Evolutionary conservation across 1,139 yeast genomes (phyloP).

Genomic region (Sugiyamaella sp.): DNA sequence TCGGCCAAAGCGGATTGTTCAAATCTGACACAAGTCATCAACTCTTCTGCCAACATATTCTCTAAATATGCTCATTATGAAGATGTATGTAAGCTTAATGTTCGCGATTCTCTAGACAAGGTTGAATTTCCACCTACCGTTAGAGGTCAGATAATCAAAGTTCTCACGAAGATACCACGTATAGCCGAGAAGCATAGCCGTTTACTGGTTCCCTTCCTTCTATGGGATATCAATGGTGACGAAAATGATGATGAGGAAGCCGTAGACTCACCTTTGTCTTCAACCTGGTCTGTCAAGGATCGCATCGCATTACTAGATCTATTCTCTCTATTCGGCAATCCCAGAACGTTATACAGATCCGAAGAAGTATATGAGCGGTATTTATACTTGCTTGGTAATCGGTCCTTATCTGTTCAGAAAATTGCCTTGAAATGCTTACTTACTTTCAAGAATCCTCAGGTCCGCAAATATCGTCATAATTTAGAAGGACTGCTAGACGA

Average conservation of each 20-base stretch:
- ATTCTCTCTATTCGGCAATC: slow-evolving; percentile 65
- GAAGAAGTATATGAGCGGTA: slow-evolving; percentile 58
- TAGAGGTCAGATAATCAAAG: slow-evolving; percentile 31
- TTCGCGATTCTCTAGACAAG: slow-evolving; percentile 6
- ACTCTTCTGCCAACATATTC: background rate
- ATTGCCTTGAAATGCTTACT: slow-evolving; percentile 73
- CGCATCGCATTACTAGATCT: slow-evolving; percentile 61
- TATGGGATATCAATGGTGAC: slow-evolving; percentile 41
- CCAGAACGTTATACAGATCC: slow-evolving; percentile 56
- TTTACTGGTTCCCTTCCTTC: slow-evolving; percentile 53
- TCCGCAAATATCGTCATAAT: slow-evolving; percentile 72
- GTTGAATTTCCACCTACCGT: slow-evolving; percentile 9
- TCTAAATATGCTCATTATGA: slow-evolving; percentile 11
- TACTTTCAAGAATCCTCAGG: slow-evolving; percentile 59
- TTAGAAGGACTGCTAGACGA: slow-evolving; percentile 79
- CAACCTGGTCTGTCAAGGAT: slow-evolving; percentile 63
- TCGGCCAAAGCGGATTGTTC: slow-evolving; percentile 9
- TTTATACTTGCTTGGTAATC: slow-evolving; percentile 62
- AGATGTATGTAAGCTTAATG: slow-evolving; percentile 6
- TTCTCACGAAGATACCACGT: slow-evolving; percentile 58
- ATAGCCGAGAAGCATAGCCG: slow-evolving; percentile 67
- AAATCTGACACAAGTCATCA: slow-evolving; percentile 13
- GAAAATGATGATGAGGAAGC: slow-evolving; percentile 35
- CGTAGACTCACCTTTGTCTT: slow-evolving; percentile 27
- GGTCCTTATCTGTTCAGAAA: slow-evolving; percentile 65